phyloP scores from a whole-genome alignment of 139 green algal species.

The Micromonas commoda region DNA sequence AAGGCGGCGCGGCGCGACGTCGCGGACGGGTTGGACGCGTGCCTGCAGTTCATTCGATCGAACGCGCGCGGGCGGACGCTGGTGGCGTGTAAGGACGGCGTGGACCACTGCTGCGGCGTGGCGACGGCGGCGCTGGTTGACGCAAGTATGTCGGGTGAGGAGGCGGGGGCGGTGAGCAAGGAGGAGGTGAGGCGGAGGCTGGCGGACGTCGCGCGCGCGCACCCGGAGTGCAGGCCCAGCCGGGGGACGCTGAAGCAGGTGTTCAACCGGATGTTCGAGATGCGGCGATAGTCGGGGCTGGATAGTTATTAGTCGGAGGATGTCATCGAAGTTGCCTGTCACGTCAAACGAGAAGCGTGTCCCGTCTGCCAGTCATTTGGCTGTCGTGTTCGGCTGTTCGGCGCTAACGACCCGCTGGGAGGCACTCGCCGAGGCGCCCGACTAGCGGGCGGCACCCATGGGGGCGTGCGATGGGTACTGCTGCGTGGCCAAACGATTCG shows the following conservation, averaged over 20 bases:
- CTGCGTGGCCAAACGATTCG: neutral
- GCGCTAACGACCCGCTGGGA: no score
- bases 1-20: neutral
- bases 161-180: neutral
- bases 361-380: no score
- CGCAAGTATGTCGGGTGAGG: neutral
- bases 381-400: no score
- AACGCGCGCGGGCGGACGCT: constrained; percentile 14
- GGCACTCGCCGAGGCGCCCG: no score
- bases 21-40: neutral
- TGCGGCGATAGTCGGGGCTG: neutral
- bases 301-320: no score
- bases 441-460: no score
- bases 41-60: neutral
- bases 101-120: constrained; percentile 51
- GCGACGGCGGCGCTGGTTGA: constrained; percentile 51
- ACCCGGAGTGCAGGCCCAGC: neutral
- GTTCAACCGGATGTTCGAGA: neutral
- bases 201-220: neutral
- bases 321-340: no score
- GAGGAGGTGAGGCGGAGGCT: neutral
- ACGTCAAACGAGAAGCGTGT: no score
- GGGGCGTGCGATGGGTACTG: neutral
- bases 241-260: constrained; percentile 17
- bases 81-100: constrained; percentile 45